Base-by-base conservation (phyloP, 1,139 yeast species). In the Candida tunisiensis region DNA sequence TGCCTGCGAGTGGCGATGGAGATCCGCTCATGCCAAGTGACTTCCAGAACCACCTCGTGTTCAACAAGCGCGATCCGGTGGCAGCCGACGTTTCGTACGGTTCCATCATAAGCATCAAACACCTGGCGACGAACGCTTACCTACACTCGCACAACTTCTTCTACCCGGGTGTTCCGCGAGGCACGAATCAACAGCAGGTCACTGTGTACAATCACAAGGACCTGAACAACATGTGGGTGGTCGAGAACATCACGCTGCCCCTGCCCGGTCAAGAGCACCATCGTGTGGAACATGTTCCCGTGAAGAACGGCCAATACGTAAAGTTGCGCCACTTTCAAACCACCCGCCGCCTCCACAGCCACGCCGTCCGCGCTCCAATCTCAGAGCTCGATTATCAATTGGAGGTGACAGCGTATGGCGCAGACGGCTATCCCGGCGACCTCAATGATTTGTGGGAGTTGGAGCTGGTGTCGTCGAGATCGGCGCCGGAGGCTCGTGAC, bases 341-440 rank as follows among this genome's bases (percentile, higher is more conserved):
- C 0, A 68, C 73, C 5, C 62, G 64, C 30, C 65, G 69, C 26
- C 53, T 82, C 20, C 67, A 69, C 29, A 73, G 74, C 5, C 65
- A 57, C 33, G 35, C 54, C 7, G 53, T 60, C 3, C 62, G 74
- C 32, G 88, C 93, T 0, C 92, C 92, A 5, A 61, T 78, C 16
- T 66, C 83, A 2, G 91, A 78, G 38, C 79, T 74, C 42, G 93
- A 80, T 23, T 78, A 79, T 44, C 71, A 80, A 38, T 64, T 57
- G 35, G 88, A 78, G 47, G 85, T 79, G 0, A 63, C 77, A 18
- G 67, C 78, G 36, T 55, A 69, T 25, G 80, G 79, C 6, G 65
- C 66, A 34, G 49, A 41, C 22, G 49, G 47, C 5, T 41, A 38
- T 27, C 39, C 46, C 4, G 51, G 50, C 1, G 50, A 45, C 24